Evolutionary conservation across 257 asterid genomes (phyloP), one percentile per base, ranked within the genome.

Genomic region (Solanum chaucha): DNA sequence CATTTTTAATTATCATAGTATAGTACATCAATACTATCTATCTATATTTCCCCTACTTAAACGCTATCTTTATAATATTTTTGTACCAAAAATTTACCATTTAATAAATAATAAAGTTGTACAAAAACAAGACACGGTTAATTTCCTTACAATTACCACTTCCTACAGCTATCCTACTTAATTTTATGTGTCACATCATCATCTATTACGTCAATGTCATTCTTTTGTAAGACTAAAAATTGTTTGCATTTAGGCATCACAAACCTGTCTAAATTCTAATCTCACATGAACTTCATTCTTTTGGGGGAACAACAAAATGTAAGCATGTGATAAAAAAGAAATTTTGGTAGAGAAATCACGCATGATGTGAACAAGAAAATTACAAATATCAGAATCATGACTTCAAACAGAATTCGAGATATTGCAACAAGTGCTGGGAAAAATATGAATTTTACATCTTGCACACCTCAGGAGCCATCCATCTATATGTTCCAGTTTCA

Each of bases 401-500:
- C 67, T 58, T 8, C 26, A 58, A 73, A 73, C 28, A 4, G 48
- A 20, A 73, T 73, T 19, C 81, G 22, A 20, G 28, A 35, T 73
- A 73, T 35, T 73, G 48, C n/a, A 73, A 35, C 3, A 34, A 35
- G 48, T 35, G 44, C 24, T 9, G 48, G 81, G 81, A 1, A 38
- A 35, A 9, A 72, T 35, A 72, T 72, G 81, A 34, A 88, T 1
- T 10, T 74, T 38, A 28, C 30, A 83, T 73, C 38, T 61, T 87
- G 85, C 88, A 74, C 88, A 95, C 98, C 99, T 97, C 98, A 64
- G 99, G 98, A 86, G 99, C 98, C 99, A 96, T 96, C 99, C 99
- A 96, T 74, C 98, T 92, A 88, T 96, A 96, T 85, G 99, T 96
- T 87, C 99, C 99, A 26, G 98, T 96, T 92, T 97, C 99, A 34